phyloP scores from a whole-genome alignment of 768 basidiomycete genomes.

The Tremella fuciformis region DNA sequence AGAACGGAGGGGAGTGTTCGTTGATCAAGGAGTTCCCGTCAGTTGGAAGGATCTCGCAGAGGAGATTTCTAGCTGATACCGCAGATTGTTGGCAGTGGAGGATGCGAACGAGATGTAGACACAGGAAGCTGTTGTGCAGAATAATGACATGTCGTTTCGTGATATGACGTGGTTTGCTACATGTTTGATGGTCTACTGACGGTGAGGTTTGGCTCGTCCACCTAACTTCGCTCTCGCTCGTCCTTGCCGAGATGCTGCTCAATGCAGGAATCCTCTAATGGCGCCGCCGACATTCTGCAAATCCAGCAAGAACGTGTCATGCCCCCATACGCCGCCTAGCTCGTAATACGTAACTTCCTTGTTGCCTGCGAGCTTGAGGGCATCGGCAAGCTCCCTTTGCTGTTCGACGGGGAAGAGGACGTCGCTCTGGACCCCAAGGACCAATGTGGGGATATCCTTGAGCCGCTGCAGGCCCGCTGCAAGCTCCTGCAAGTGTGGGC shows the following conservation, averaged over 20 bases:
- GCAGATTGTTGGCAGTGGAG: constrained; percentile 38
- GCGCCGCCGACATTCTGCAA: constrained; percentile 86
- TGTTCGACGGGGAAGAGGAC: constrained; percentile 97
- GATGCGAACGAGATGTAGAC: constrained; percentile 19
- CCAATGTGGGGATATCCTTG: constrained; percentile 70
- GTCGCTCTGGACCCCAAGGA: constrained; percentile 94
- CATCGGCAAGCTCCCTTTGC: constrained; percentile 90
- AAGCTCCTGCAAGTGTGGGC: constrained; percentile 72
- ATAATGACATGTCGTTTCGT: too few species aligned
- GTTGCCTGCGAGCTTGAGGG: constrained; percentile 85
- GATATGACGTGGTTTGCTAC: too few species aligned
- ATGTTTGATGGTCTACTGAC: too few species aligned
- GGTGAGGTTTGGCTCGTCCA: too few species aligned
- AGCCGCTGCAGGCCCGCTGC: constrained; percentile 75
- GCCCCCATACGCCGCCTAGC: constrained; percentile 98
- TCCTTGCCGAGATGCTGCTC: too few species aligned
- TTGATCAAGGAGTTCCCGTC: constrained; percentile 86
- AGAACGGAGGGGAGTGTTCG: constrained; percentile 91
- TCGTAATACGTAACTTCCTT: constrained; percentile 89
- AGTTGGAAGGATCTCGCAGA: constrained; percentile 15
- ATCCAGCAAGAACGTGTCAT: constrained; percentile 96
- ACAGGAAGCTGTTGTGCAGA: too few species aligned
- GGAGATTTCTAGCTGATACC: background rate
- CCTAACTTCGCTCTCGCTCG: too few species aligned
- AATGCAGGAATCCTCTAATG: constrained; percentile 77